Conservation (phyloP, 805 yeast species). For the Metschnikowia noctiluminum region DNA sequence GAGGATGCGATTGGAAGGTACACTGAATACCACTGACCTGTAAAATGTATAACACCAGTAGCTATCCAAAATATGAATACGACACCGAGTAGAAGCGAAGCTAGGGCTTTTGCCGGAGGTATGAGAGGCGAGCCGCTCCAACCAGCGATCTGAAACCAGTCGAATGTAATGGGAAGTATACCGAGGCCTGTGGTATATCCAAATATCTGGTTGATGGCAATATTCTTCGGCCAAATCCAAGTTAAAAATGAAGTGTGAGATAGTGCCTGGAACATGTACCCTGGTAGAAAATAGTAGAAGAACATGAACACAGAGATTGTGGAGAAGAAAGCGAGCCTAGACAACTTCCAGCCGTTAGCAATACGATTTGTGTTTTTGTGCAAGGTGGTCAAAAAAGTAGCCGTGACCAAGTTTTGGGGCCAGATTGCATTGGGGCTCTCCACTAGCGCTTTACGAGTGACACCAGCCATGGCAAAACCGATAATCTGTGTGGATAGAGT, state of each 20-base stretch:
- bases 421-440: conserved; percentile 15
- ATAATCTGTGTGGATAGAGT: conserved; percentile 28
- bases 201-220: conserved; percentile 14
- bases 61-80: conserved; percentile 16
- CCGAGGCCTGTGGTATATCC: conserved; percentile 13
- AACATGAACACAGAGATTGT: conserved; percentile 9
- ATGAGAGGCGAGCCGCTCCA: conserved; percentile 18
- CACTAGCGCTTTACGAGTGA: conserved; percentile 22
- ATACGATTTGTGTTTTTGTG: conserved; percentile 11
- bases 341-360: conserved; percentile 17
- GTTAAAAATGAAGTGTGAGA: conserved; percentile 11
- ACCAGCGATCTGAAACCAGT: conserved; percentile 21
- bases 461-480: conserved; percentile 28
- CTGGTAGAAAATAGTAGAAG: conserved; percentile 16
- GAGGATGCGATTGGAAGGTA: conserved; percentile 22
- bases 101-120: conserved; percentile 18
- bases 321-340: conserved; percentile 18
- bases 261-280: conserved; percentile 12
- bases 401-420: conserved; percentile 21
- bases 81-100: conserved; percentile 20
- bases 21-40: conserved; percentile 23
- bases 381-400: conserved; percentile 20
- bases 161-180: conserved; percentile 14
- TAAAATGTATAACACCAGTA: conserved; percentile 19
- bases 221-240: conserved; percentile 14